A percentile compares a stretch with the other conserved stretches of the same genome.
Conservation (phyloP, 495 filamentous ascomycete genomes). For the Penicillium bovifimosum region DNA sequence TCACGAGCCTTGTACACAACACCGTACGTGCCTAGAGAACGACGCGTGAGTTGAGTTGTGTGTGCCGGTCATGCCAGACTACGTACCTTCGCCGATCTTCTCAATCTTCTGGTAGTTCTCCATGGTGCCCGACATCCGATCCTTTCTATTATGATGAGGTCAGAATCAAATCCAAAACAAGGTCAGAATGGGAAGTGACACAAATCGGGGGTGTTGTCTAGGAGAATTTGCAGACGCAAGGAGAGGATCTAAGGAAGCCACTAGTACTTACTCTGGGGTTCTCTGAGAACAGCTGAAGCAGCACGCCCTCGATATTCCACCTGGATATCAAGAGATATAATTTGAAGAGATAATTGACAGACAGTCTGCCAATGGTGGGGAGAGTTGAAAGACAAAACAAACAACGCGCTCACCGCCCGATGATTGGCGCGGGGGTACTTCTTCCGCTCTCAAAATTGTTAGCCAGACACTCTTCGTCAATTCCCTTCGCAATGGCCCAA, state of each 20-base stretch:
- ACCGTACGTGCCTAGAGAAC: slow-evolving; percentile 71
- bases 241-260: background rate
- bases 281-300: slow-evolving; percentile 2
- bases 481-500: slow-evolving; percentile 29
- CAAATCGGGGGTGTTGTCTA: slow-evolving; percentile 11
- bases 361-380: slow-evolving; percentile 19
- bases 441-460: slow-evolving; percentile 2
- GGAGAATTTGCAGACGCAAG: slow-evolving; percentile 18
- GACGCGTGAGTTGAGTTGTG: slow-evolving; percentile 11
- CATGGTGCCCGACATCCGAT: slow-evolving; percentile 48
- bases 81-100: slow-evolving; percentile 94
- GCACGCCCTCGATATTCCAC: background rate
- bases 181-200: slow-evolving; percentile 1
- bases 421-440: slow-evolving; percentile 29
- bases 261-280: background rate
- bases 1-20: slow-evolving; percentile 91
- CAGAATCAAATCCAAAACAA: slow-evolving; percentile 2
- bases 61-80: background rate
- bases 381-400: slow-evolving; percentile 32
- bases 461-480: background rate
- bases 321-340: background rate
- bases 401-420: slow-evolving; percentile 23
- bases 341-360: slow-evolving; percentile 28
- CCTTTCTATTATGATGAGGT: slow-evolving; percentile 2
- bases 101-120: slow-evolving; percentile 99